These are phyloP conservation scores for Blastomyces emzantsi DNA, from an alignment of 2,329 filamentous ascomycete genomes.

Conservation along the genomic window DNA sequence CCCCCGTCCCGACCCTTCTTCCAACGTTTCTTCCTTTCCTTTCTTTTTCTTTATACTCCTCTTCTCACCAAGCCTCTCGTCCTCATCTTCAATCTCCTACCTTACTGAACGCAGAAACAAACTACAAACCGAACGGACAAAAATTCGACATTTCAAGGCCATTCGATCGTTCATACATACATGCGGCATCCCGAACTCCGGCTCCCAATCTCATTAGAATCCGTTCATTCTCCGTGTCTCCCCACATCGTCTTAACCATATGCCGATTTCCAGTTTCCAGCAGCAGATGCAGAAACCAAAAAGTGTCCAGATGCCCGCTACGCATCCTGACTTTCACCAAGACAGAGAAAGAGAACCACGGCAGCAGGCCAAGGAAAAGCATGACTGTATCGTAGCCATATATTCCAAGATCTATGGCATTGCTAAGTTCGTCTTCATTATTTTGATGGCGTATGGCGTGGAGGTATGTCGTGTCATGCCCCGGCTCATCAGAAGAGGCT, in stretches of 20 bases:
- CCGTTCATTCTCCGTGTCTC: not conserved
- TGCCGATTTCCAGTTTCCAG: not conserved
- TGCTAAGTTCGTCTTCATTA: slow-evolving; percentile 28
- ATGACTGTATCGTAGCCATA: slow-evolving; percentile 24
- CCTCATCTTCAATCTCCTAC: not conserved
- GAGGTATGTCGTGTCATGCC: slow-evolving; percentile 23
- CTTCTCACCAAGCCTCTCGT: not conserved
- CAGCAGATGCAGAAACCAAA: slow-evolving; percentile 4
- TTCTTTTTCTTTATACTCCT: not conserved
- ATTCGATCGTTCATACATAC: not conserved
- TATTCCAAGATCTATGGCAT: slow-evolving; percentile 29
- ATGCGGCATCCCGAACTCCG: not conserved
- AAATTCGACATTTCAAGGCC: too few relatives aligned
- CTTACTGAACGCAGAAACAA: not conserved
- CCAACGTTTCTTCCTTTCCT: not conserved
- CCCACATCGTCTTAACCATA: not conserved
- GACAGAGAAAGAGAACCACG: not conserved
- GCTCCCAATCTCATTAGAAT: not conserved
- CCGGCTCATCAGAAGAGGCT: too few relatives aligned
- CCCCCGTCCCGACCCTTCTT: not conserved
- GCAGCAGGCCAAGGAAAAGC: slow-evolving; percentile 16
- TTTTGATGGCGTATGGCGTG: slow-evolving; percentile 27
- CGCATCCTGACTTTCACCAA: not conserved
- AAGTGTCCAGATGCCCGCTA: not conserved
- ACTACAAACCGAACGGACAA: not conserved